Evolutionary conservation across 2,329 filamentous ascomycete species (phyloP), one percentile per base, ranked within the genome.

Genomic region (Aspergillus flavus): DNA sequence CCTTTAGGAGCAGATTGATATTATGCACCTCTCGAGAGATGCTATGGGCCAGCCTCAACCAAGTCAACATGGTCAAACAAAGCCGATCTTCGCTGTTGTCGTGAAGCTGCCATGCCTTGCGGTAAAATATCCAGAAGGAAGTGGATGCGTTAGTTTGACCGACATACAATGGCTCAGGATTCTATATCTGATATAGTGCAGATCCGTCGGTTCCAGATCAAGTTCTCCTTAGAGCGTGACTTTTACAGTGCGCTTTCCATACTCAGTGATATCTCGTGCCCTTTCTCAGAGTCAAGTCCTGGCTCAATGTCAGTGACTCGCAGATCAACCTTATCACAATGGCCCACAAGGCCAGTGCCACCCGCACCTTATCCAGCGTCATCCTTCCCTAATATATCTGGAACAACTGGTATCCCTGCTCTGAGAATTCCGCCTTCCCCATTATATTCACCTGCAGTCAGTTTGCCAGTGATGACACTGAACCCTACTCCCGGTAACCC

Each of bases 191-290:
- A 58, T 43, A 34, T 2, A 11, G 5, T 2, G 45, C 62, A 83
- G 81, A 70, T 78, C 21, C 78, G 79, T 32, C 78, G 81, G 9
- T 81, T 83, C 23, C 81, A 83, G 61, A 72, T 82, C 62, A 81
- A 80, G 59, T 81, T 82, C 58, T 68, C 69, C 1, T 74, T 70
- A 1, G 74, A 78, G 46, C 69, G 70, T 26, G 79, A 83, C 61
- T 83, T 78, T 64, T 78, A 77, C 56, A 74, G 75, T 23, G 77
- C 76, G 2, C 68, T 82, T 48, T 72, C 78, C 6, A 73, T 81
- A n/a, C 68, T 83, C 2, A 75, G 75, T 32, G 73, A 76, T 48
- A 76, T 78, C 45, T 76, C 78, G 41, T 82, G 81, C 63, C 79
- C 78, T n/a, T 75, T 81, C 41, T 78, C 76, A 11, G 79, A 81